Evolutionary conservation across 2,329 filamentous ascomycete species (phyloP), one percentile per base, ranked within the genome.

Genomic region (Fusarium sp.): DNA sequence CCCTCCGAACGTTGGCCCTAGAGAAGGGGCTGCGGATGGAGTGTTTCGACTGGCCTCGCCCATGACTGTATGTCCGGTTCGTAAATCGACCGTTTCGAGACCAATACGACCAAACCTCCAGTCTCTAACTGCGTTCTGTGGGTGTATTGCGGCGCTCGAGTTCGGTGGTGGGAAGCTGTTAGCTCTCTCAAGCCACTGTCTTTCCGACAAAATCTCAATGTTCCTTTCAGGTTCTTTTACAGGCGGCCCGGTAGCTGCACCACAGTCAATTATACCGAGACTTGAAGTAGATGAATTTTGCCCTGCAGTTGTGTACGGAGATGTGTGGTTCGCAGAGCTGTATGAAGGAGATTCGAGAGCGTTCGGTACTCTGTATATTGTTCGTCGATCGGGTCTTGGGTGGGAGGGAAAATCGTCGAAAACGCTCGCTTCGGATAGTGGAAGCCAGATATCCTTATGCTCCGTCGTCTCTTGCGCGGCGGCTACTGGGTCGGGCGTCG

Each of bases 91-190:
- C 75, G 92, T 93, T 79, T 95, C 90, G 44, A 98, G 88, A 57
- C 86, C 88, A 55, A 98, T 86, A n/a, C 84, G 85, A 46, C 91
- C 92, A 78, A 97, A 94, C 56, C 96, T 87, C 91, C 93, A 95
- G 79, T 98, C 95, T 57, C 80, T 82, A 6, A 81, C 80, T 4
- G 88, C 88, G 45, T 81, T 84, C 63, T 81, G 77, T 3, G 84
- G 84, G 18, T 81, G 80, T 57, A 87, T 81, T 5, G 83, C 83
- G 18, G 82, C 79, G 37, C 74, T 78, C 6, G 83, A 79, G 14
- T 79, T 76, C 44, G 84, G 84, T 72, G 77, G 83, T 55, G 78
- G 85, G 70, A 78, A 81, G 75, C 80, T 83, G 32, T 77, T 74
- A 1, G 79, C 77, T 64, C 82, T 78, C 46, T 81, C 77, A 24